Evolutionary conservation across 176 grass and related monocot genomes (phyloP).

Genomic region (Themeda triandra): DNA sequence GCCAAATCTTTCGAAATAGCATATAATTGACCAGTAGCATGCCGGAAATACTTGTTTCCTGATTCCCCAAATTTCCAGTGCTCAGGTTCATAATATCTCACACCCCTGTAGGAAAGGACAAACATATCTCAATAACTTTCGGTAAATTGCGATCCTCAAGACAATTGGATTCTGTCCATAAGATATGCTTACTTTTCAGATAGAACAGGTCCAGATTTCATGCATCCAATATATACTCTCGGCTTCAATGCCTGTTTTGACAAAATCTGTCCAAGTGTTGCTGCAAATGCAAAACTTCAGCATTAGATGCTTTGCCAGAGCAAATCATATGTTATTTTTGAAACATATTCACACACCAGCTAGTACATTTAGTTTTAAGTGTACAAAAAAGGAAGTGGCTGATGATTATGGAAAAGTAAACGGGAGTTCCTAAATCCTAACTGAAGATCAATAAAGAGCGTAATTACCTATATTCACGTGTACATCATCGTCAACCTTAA

Average conservation of each 20-base stretch:
- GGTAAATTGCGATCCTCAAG: neutral
- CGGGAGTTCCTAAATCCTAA: constrained; percentile 17
- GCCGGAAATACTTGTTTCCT: constrained; percentile 71
- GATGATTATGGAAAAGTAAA: neutral
- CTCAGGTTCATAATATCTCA: constrained; percentile 69
- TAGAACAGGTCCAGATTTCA: constrained; percentile 93
- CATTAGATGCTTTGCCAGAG: neutral
- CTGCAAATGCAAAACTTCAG: constrained; percentile 30
- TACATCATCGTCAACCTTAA: constrained; percentile 73
- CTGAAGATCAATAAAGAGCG: neutral
- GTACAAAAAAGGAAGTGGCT: neutral
- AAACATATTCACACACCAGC: neutral
- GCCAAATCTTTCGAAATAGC: constrained; percentile 75
- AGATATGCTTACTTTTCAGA: constrained; percentile 65
- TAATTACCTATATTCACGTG: constrained; percentile 77
- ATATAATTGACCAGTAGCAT: constrained; percentile 69
- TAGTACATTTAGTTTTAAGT: neutral
- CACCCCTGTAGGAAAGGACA: constrained; percentile 39
- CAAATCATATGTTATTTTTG: neutral
- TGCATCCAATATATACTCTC: constrained; percentile 95
- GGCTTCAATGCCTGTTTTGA: constrained; percentile 64
- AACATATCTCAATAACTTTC: neutral
- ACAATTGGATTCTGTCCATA: neutral
- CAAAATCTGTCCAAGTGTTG: constrained; percentile 57
- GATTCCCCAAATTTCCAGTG: constrained; percentile 71